Conservation (phyloP, 139 green algal genomes). For the Auxenochlorella protothecoides region DNA sequence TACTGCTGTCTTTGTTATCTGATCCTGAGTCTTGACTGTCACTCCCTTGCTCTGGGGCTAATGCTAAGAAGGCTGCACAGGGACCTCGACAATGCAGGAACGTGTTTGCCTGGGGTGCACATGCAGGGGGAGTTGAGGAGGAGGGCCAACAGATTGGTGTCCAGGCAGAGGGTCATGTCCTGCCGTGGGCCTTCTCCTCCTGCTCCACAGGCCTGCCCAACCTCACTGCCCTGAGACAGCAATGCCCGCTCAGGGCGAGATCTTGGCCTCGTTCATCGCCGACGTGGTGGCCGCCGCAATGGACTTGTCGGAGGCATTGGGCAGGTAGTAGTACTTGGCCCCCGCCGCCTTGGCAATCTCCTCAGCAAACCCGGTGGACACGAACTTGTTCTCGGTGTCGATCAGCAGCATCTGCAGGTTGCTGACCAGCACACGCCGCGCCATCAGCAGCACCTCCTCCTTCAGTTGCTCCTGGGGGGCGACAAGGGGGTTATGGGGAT, state of each 20-base stretch:
- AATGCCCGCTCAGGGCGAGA: neutral
- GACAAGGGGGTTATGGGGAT: neutral
- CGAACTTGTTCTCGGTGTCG: conserved; percentile 94
- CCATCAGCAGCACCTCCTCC: conserved; percentile 85
- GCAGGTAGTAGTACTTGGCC: conserved; percentile 86
- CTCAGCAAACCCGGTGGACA: conserved; percentile 97
- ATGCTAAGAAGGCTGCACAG: too few species aligned
- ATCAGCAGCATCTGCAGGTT: conserved; percentile 93
- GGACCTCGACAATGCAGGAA: too few species aligned
- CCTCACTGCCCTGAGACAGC: too few species aligned
- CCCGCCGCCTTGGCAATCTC: conserved; percentile 82
- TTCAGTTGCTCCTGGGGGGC: conserved; percentile 31
- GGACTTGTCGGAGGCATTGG: conserved; percentile 79
- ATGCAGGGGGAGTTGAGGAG: too few species aligned
- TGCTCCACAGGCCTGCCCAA: too few species aligned
- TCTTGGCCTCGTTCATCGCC: conserved; percentile 67
- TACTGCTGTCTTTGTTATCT: too few species aligned
- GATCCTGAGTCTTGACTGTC: too few species aligned
- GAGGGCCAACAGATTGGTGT: too few species aligned
- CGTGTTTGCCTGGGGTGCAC: too few species aligned
- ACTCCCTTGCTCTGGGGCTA: too few species aligned
- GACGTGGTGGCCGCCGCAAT: conserved; percentile 74
- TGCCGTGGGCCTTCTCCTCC: too few species aligned
- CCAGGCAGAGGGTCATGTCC: too few species aligned
- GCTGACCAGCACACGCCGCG: conserved; percentile 50